These are phyloP conservation scores for Colletotrichum chlorophyti DNA, from an alignment of 2,329 filamentous ascomycete species.

Conservation along the genomic window DNA sequence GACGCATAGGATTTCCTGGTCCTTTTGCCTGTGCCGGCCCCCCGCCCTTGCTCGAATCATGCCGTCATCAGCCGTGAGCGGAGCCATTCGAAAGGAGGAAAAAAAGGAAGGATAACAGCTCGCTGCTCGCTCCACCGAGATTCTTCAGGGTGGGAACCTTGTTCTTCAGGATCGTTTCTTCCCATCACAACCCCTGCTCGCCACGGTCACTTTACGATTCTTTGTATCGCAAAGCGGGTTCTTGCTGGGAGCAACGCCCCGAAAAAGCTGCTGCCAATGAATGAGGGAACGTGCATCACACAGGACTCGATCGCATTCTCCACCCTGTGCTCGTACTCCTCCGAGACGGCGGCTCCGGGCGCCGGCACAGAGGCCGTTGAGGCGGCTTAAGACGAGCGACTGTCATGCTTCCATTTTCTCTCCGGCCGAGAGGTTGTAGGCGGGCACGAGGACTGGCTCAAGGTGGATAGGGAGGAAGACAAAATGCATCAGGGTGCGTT, in stretches of 20 bases:
- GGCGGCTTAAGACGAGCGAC: not conserved
- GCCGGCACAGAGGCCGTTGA: conserved; percentile 11
- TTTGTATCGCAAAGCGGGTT: conserved; percentile 6
- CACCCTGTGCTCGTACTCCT: no score
- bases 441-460: not conserved
- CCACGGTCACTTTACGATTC: conserved; percentile 2
- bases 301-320: conserved; percentile 25
- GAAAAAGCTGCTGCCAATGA: not conserved
- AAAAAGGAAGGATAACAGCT: conserved; percentile 16
- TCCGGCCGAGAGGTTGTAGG: not conserved
- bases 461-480: no score
- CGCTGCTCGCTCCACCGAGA: conserved; percentile 11
- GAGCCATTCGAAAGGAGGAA: not conserved
- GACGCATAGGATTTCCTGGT: no score
- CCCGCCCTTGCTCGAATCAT: conserved; percentile 19
- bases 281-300: conserved; percentile 11
- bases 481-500: no score
- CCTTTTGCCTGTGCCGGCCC: no score
- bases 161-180: no score
- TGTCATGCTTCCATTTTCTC: conserved; percentile 1
- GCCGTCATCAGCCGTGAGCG: conserved; percentile 19
- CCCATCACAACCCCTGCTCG: no score
- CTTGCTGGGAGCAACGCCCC: not conserved
- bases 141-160: conserved; percentile 18
- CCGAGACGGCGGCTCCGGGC: conserved; percentile 25